A percentile compares a stretch with the other conserved stretches of the same genome.
These are phyloP conservation scores for Pseudevernia furfuracea DNA, from an alignment of 495 filamentous ascomycete genomes.

Conservation along the genomic window DNA sequence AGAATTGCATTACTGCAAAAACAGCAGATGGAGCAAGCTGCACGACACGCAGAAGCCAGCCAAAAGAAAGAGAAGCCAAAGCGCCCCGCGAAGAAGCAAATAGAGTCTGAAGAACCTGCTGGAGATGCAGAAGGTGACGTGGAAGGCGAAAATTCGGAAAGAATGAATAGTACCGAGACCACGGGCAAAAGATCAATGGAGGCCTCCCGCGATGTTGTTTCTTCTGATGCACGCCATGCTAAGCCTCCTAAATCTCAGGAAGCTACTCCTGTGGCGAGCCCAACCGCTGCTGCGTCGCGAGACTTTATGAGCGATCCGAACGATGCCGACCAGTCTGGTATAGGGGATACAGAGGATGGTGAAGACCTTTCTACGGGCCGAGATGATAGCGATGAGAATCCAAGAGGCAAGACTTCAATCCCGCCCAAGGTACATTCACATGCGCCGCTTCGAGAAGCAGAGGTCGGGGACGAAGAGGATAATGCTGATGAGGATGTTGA, in stretches of 20 bases:
- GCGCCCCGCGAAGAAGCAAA: slow-evolving; percentile 66
- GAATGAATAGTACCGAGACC: slow-evolving; percentile 44
- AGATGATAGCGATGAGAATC: slow-evolving; percentile 62
- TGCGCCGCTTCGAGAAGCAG: slow-evolving; percentile 30
- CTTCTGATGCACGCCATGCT: slow-evolving; percentile 14
- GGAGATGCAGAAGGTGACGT: slow-evolving; percentile 30
- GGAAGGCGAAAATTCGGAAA: slow-evolving; percentile 37
- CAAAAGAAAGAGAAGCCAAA: slow-evolving; percentile 88
- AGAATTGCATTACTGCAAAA: slow-evolving; percentile 88
- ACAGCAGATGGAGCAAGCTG: slow-evolving; percentile 81
- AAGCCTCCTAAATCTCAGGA: slow-evolving; percentile 48
- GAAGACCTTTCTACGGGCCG: slow-evolving; percentile 66
- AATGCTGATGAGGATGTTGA: slow-evolving; percentile 55
- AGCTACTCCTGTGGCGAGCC: slow-evolving; percentile 35
- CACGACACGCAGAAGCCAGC: slow-evolving; percentile 66
- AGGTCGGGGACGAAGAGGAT: slow-evolving; percentile 39
- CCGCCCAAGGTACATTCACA: slow-evolving; percentile 27
- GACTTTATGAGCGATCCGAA: slow-evolving; percentile 69
- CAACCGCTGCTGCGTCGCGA: slow-evolving; percentile 40
- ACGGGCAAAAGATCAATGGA: slow-evolving; percentile 54
- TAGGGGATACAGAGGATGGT: slow-evolving; percentile 76
- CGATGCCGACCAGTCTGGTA: slow-evolving; percentile 83
- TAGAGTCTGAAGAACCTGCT: slow-evolving; percentile 46
- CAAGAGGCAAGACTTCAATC: slow-evolving; percentile 24
- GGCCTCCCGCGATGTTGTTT: slow-evolving; percentile 36